Evolutionary conservation across 2,329 filamentous ascomycete genomes (phyloP).

Genomic region (Xylariomycetidae sp.): DNA sequence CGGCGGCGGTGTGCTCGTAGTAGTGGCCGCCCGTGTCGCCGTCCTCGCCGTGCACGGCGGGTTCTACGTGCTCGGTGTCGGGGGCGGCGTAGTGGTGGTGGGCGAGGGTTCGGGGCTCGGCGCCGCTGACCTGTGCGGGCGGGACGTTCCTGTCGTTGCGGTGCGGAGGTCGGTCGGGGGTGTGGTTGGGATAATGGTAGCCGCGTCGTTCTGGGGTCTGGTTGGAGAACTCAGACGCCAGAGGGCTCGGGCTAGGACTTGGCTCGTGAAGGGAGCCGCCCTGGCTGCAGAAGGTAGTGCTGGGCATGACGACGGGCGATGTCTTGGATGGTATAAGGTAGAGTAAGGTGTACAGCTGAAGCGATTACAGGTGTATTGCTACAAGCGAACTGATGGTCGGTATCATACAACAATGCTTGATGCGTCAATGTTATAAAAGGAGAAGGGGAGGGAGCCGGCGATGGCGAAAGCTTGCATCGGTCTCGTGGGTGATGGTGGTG

Average conservation of each 20-base stretch:
- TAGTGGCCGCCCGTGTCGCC: neutral
- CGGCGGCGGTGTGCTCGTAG: slow-evolving; percentile 4
- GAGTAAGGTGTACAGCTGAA: too few relatives aligned
- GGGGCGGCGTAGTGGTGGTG: neutral
- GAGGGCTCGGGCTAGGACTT: too few relatives aligned
- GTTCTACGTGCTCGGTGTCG: neutral
- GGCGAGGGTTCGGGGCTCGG: slow-evolving; percentile 5
- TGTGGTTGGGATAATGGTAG: too few relatives aligned
- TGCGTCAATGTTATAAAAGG: neutral
- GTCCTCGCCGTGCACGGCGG: neutral
- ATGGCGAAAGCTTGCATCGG: too few relatives aligned
- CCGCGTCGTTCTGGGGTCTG: neutral
- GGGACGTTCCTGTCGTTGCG: slow-evolving; percentile 15
- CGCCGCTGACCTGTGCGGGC: slow-evolving; percentile 8
- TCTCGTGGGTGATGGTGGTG: too few relatives aligned
- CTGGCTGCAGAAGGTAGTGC: neutral
- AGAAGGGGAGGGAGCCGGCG: neutral
- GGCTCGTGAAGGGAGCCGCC: too few relatives aligned
- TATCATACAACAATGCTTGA: neutral
- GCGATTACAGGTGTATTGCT: too few relatives aligned
- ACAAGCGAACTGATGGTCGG: neutral
- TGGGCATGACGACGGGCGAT: neutral
- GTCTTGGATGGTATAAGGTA: too few relatives aligned
- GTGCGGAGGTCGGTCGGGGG: slow-evolving; percentile 12
- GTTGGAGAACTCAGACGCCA: too few relatives aligned